A percentile compares a stretch with the other conserved stretches of the same genome.
These are phyloP conservation scores for Castanea crenata DNA, from an alignment of 306 rosid genomes.

Conservation along the genomic window DNA sequence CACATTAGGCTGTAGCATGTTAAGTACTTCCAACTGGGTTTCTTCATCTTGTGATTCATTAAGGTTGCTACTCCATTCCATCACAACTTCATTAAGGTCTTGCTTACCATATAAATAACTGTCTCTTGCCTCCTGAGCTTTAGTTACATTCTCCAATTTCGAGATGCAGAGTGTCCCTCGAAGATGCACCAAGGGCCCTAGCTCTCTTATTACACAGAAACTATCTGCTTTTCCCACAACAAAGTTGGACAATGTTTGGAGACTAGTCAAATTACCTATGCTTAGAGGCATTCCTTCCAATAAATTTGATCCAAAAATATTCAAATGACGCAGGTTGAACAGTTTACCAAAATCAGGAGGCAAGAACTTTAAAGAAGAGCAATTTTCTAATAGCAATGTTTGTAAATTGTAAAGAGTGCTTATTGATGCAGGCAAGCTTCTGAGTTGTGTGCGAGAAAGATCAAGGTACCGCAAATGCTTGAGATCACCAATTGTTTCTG, in stretches of 20 bases:
- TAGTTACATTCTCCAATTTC: constrained; percentile 6
- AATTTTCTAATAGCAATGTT: not conserved
- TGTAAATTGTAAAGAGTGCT: constrained; percentile 9
- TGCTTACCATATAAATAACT: not conserved
- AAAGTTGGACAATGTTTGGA: not conserved
- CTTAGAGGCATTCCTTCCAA: not conserved
- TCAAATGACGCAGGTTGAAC: not conserved
- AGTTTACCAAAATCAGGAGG: not conserved
- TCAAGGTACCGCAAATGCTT: constrained; percentile 15
- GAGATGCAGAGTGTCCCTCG: not conserved
- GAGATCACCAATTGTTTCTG: not conserved
- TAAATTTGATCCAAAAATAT: not conserved
- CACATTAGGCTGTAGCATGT: not conserved
- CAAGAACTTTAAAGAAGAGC: not conserved
- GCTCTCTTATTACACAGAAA: not conserved
- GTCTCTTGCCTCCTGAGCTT: not conserved
- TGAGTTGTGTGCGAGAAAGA: not conserved
- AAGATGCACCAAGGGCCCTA: not conserved
- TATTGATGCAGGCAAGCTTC: not conserved
- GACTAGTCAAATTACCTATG: not conserved
- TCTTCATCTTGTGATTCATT: not conserved
- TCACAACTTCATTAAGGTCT: not conserved
- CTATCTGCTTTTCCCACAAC: constrained; percentile 2
- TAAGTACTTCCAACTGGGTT: not conserved
- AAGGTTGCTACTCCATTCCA: not conserved